Evolutionary conservation across 1,284 basidiomycete species (phyloP).

Genomic region (Pascua sp.): DNA sequence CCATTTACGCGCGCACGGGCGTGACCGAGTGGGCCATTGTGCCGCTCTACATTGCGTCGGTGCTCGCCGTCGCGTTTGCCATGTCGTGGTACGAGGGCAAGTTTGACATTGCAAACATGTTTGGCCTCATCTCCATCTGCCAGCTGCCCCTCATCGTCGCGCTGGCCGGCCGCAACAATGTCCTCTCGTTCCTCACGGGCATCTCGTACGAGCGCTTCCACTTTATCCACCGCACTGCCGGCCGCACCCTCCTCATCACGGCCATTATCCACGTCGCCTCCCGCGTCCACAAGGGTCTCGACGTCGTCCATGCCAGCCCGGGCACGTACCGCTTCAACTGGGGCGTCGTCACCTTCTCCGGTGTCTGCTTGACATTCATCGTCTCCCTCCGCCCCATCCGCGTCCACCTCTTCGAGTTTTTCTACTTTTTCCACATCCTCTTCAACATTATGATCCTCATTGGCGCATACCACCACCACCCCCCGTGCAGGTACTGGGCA

Average conservation of each 20-base stretch:
- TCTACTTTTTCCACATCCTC: slow-evolving; percentile 5
- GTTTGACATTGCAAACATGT: slow-evolving; percentile 2
- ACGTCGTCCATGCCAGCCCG: background rate
- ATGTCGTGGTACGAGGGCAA: background rate
- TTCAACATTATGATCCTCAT: slow-evolving; percentile 1
- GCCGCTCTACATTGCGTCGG: no score
- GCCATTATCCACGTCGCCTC: slow-evolving; percentile 34
- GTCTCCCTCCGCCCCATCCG: slow-evolving; percentile 44
- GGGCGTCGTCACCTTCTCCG: slow-evolving; percentile 11
- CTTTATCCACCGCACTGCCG: slow-evolving; percentile 37
- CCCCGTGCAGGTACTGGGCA: background rate
- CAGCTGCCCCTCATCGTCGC: slow-evolving; percentile 62
- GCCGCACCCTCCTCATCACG: slow-evolving; percentile 28
- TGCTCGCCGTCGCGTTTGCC: background rate
- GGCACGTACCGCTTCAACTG: background rate
- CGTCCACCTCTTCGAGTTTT: slow-evolving; percentile 1
- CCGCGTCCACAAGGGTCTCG: slow-evolving; percentile 8
- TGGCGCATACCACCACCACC: slow-evolving; percentile 1
- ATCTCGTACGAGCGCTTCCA: slow-evolving; percentile 58
- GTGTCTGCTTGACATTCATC: slow-evolving; percentile 50
- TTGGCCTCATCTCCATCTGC: slow-evolving; percentile 31
- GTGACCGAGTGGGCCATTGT: no score
- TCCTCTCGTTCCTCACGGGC: slow-evolving; percentile 61
- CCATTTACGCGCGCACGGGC: no score
- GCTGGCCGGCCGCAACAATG: slow-evolving; percentile 63